phyloP scores from a whole-genome alignment of 176 grass and related monocot species.

The Melocanna baccifera region DNA sequence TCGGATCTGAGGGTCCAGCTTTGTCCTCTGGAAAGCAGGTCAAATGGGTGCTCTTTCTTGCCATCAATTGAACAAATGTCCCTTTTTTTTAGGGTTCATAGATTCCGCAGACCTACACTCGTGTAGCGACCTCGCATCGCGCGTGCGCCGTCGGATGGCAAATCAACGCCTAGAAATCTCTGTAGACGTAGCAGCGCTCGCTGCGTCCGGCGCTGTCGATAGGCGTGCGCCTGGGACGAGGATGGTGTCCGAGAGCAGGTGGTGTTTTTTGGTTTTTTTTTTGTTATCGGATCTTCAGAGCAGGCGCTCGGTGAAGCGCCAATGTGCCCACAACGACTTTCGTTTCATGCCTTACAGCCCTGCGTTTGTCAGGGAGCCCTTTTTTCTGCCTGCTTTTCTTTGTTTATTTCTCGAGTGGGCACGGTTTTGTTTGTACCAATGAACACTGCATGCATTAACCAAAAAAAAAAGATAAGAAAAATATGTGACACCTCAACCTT shows the following conservation, averaged over 20 bases:
- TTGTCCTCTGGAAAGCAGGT: constrained; percentile 23
- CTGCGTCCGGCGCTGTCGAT: background rate
- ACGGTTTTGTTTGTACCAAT: background rate
- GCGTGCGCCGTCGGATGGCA: too few species aligned
- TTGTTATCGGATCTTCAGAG: constrained; percentile 6
- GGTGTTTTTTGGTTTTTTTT: background rate
- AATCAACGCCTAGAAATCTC: background rate
- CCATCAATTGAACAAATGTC: constrained; percentile 17
- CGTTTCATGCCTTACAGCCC: background rate
- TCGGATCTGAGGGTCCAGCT: constrained; percentile 32
- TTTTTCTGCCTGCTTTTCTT: background rate
- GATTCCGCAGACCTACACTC: background rate
- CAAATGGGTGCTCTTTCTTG: constrained; percentile 24
- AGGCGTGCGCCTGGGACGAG: background rate
- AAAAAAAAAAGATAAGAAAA: background rate
- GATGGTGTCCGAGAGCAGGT: background rate
- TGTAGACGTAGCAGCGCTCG: too few species aligned
- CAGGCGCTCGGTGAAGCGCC: background rate
- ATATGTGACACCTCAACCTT: background rate
- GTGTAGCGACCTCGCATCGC: too few species aligned
- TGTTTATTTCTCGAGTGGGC: background rate
- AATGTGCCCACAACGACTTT: background rate
- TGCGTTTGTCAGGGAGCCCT: background rate
- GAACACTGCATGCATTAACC: background rate
- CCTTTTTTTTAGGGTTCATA: background rate